A percentile compares a stretch with the other conserved stretches of the same genome.
Conservation (phyloP, 2,329 filamentous ascomycete species). For the Alternaria incomplexa region DNA sequence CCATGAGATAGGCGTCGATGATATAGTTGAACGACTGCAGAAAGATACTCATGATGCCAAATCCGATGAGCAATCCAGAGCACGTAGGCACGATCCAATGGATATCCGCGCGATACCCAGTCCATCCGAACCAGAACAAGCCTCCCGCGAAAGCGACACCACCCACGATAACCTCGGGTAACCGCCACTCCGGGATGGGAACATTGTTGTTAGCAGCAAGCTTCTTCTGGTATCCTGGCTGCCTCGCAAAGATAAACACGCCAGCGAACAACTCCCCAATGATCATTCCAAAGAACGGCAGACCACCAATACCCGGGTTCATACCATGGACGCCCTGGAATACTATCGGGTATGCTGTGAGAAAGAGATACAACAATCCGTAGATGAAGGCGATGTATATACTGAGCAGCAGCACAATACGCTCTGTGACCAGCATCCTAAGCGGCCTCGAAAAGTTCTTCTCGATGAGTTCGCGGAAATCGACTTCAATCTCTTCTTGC, state of each 20-base stretch:
- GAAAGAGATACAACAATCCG: slow-evolving; percentile 80
- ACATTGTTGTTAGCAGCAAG: slow-evolving; percentile 57
- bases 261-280: slow-evolving; percentile 74
- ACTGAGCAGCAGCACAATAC: slow-evolving; percentile 52
- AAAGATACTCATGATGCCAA: slow-evolving; percentile 64
- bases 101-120: slow-evolving; percentile 52
- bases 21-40: slow-evolving; percentile 65
- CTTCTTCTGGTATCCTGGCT: slow-evolving; percentile 69
- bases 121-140: slow-evolving; percentile 51
- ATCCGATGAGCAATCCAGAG: slow-evolving; percentile 61
- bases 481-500: slow-evolving; percentile 60
- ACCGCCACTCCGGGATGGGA: slow-evolving; percentile 63
- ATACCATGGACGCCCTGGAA: slow-evolving; percentile 77
- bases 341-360: slow-evolving; percentile 83
- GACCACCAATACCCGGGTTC: slow-evolving; percentile 71
- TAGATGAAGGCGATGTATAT: slow-evolving; percentile 54
- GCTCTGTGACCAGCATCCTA: slow-evolving; percentile 56
- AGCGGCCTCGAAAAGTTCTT: slow-evolving; percentile 62
- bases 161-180: slow-evolving; percentile 61
- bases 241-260: slow-evolving; percentile 65
- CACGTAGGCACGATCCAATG: slow-evolving; percentile 52
- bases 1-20: slow-evolving; percentile 65
- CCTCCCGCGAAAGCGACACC: slow-evolving; percentile 53
- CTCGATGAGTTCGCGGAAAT: slow-evolving; percentile 56
- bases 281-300: slow-evolving; percentile 89